Base-by-base conservation (phyloP, 73 alveolate species). In the Paramecium pentaurelia region DNA sequence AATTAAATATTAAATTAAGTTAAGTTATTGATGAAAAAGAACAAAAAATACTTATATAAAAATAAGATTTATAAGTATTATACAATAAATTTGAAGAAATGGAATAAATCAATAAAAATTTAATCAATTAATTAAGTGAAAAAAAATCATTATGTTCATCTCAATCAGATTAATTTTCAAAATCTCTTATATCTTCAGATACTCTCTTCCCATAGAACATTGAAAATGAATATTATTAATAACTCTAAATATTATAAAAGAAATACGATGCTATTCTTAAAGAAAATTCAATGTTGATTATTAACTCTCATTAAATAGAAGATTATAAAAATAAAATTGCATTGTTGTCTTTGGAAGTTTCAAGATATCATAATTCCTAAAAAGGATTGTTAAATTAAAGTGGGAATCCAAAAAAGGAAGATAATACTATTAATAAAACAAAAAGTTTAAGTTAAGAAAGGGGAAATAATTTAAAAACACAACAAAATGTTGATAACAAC, bases 251-350 rank as follows among this genome's bases (percentile, higher is more conserved):
- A 28, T 64, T 64, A 27, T 28, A 54, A 18, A n/a, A 54, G 34
- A 54, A 32, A 32, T 32, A 32, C 8, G 49, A 28, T 64, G 51
- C 10, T 32, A 27, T 64, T 32, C 47, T 34, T 14, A 34, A 32
- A 12, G 42, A 34, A 64, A 64, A 64, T 20, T 10, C 8, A 11
- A 5, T 7, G 0, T 64, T 32, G 49, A 28, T 20, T 28, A 64
- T n/a, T 18, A 18, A 54, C 3, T 64, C 84, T 10, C 27, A 9
- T 64, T 32, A 5, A 73, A 30, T 73, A 8, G 37, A 73, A 37
- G 87, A 73, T 8, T 73, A 73, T 36, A 44, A 73, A 18, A 73
- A 73, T 11, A 73, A 73, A 40, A 37, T 73, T 16, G 87, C 87
- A 0, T 8, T 73, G 5, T 40, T 73, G 10, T 73, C 87, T 44